These are phyloP conservation scores for Omphalotus olearius DNA, from an alignment of 1,284 basidiomycete genomes.

Conservation along the genomic window DNA sequence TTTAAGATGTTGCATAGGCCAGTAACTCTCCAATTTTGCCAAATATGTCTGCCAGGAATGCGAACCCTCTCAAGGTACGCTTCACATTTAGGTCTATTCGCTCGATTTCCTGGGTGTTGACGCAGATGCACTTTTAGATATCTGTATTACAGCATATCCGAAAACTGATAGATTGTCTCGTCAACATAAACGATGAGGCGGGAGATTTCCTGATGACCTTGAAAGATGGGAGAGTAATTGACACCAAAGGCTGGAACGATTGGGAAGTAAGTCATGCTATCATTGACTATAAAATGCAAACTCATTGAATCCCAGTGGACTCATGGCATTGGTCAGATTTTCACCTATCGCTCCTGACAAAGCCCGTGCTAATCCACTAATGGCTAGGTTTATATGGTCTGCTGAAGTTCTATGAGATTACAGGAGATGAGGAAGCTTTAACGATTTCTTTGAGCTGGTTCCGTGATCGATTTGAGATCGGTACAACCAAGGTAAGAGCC, in stretches of 20 bases:
- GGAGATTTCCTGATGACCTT: constrained; percentile 54
- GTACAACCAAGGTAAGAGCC: constrained; percentile 45
- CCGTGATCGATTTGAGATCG: constrained; percentile 46
- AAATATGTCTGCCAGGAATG: constrained; percentile 30
- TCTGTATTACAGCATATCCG: constrained; percentile 34
- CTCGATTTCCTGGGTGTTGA: constrained; percentile 9
- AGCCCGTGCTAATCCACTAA: not conserved
- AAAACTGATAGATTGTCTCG: constrained; percentile 50
- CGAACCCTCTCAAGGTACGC: constrained; percentile 26
- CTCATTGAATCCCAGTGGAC: constrained; percentile 40
- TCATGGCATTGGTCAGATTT: constrained; percentile 42
- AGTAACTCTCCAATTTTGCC: not conserved
- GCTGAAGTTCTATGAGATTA: constrained; percentile 41
- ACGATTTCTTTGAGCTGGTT: constrained; percentile 54
- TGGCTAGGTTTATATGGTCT: constrained; percentile 40
- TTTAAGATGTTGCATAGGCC: too few species aligned
- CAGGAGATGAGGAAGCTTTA: constrained; percentile 38
- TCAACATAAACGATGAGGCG: constrained; percentile 56
- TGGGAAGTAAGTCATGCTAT: constrained; percentile 44
- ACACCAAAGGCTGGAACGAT: constrained; percentile 64
- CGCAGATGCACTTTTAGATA: constrained; percentile 18
- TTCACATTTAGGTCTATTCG: not conserved
- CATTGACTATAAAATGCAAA: not conserved
- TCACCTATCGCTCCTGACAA: not conserved
- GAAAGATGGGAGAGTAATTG: constrained; percentile 54